These are phyloP conservation scores for Salix caprea DNA, from an alignment of 345 rosid genomes.

Conservation along the genomic window DNA sequence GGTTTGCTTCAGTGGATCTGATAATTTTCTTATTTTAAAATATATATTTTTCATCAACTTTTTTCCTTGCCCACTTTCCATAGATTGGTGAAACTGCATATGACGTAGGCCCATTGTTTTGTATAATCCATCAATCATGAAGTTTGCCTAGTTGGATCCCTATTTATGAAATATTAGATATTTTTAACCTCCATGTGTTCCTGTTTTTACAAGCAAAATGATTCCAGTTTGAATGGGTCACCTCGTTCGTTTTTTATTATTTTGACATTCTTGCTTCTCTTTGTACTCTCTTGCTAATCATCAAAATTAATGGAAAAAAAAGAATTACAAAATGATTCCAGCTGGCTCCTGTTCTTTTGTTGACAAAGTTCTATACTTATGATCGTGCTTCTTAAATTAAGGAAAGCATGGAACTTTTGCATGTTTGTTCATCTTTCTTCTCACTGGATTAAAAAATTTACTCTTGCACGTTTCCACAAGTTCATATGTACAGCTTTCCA, in stretches of 20 bases:
- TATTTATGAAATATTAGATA: background rate
- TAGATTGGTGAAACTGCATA: background rate
- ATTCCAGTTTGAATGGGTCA: background rate
- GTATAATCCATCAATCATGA: background rate
- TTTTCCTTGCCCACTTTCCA: background rate
- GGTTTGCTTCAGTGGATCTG: background rate
- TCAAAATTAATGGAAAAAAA: background rate
- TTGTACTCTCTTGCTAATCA: slow-evolving; percentile 9
- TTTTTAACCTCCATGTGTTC: background rate
- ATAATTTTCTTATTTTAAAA: background rate
- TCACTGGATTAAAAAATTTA: background rate
- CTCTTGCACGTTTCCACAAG: background rate
- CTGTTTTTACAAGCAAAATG: background rate
- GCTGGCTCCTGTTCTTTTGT: slow-evolving; percentile 11
- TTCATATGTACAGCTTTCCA: background rate
- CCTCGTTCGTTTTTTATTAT: no score
- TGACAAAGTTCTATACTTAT: slow-evolving; percentile 7
- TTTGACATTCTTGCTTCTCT: background rate
- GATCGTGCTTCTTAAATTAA: background rate
- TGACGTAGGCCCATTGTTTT: slow-evolving; percentile 13
- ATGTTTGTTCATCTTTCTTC: background rate
- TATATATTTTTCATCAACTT: background rate
- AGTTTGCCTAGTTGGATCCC: background rate
- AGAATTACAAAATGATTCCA: background rate
- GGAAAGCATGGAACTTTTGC: background rate